A percentile compares a stretch with the other conserved stretches of the same genome.
These are phyloP conservation scores for Venustampulla echinocandica DNA, from an alignment of 495 filamentous ascomycete genomes.

Conservation along the genomic window DNA sequence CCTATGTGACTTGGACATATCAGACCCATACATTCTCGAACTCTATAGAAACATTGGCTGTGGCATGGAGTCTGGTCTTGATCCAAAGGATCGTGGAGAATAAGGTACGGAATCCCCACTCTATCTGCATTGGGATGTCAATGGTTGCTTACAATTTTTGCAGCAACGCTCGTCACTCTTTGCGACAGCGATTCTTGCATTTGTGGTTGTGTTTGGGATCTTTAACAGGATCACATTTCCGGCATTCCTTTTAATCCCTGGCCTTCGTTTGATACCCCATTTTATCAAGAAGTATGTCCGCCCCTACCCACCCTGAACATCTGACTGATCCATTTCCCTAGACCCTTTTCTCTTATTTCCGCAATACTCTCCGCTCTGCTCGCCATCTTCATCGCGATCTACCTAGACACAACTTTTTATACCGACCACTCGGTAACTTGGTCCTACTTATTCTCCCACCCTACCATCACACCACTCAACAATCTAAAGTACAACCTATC, in stretches of 20 bases:
- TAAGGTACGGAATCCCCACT: slow-evolving; percentile 48
- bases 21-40: slow-evolving; percentile 99
- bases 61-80: slow-evolving; percentile 84
- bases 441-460: slow-evolving; percentile 44
- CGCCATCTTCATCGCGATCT: slow-evolving; percentile 63
- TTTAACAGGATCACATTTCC: slow-evolving; percentile 98
- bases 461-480: slow-evolving; percentile 82
- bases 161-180: slow-evolving; percentile 66
- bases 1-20: slow-evolving; percentile 97
- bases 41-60: slow-evolving; percentile 84
- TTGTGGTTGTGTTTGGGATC: slow-evolving; percentile 72
- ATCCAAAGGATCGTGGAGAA: slow-evolving; percentile 73
- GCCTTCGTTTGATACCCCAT: slow-evolving; percentile 72
- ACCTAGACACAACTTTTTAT: slow-evolving; percentile 79
- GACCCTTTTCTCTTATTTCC: slow-evolving; percentile 58
- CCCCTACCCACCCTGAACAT: no score
- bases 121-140: not conserved
- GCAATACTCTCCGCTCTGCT: slow-evolving; percentile 49
- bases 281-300: slow-evolving; percentile 64
- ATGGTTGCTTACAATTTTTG: slow-evolving; percentile 13
- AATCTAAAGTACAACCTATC: slow-evolving; percentile 82
- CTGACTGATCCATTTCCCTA: slow-evolving; percentile 22
- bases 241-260: slow-evolving; percentile 76
- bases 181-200: slow-evolving; percentile 65
- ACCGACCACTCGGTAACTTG: slow-evolving; percentile 45